Evolutionary conservation across 2,329 filamentous ascomycete species (phyloP), one percentile per base, ranked within the genome.

Genomic region (Alternaria brassicicola): DNA sequence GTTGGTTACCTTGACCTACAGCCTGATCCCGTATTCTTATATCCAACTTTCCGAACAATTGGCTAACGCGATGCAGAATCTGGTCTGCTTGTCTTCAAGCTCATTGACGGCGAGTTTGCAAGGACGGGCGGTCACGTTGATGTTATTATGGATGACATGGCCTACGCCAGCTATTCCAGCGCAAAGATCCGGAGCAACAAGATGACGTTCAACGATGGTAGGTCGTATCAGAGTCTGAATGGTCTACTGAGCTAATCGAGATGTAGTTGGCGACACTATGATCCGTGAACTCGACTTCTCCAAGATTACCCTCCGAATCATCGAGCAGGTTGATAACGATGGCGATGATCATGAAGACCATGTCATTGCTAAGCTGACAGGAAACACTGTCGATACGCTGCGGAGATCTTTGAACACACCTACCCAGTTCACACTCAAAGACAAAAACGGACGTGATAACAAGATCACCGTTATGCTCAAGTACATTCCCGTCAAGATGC

Each of bases 281-380:
- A 91, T 99, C 59, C 92, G 95, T 61, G 95, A 99, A 77, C 84
- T 99, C n/a, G 96, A 99, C 64, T 93, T 97, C 69, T 99, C 95
- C 3, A 91, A 90, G 65, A 87, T 99, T 57, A 98, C 93, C 0
- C 84, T 99, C 64, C 91, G 93, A 56, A 84, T 97, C 46, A 88
- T 92, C 41, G 90, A 94, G 71, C 92, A 93, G 75, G 84, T 87
- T 15, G 90, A 96, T 65, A 87, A 86, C 69, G 88, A 89, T 62
- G 87, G 88, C 21, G 86, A 90, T 46, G 88, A 84, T 38, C 80
- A 85, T 15, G 86, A 89, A 51, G 89, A 96, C 41, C 83, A 92
- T 63, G 88, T 90, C 28, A 84, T 97, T 66, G 92, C 93, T 12
- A 93, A 91, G 65, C 81, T 99, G 61, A 88, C 88, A 38, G 95